Evolutionary conservation across 768 basidiomycete genomes (phyloP).

Genomic region (Pulveroboletus frians): DNA sequence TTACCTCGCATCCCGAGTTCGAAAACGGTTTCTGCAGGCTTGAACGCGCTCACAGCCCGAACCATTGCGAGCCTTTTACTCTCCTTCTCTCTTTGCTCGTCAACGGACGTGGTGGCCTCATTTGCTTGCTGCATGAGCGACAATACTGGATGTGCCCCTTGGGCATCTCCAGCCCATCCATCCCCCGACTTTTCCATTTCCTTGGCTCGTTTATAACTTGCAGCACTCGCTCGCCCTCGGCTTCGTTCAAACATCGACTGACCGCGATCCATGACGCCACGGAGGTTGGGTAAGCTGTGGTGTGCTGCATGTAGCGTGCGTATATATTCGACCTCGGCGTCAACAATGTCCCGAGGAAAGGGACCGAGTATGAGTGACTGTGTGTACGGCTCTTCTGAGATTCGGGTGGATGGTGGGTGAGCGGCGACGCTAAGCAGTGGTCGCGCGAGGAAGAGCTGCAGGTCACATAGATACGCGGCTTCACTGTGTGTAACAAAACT

Average conservation of each 20-base stretch:
- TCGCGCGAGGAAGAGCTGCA: constrained; percentile 87
- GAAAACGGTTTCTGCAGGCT: constrained; percentile 84
- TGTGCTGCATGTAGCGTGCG: constrained; percentile 59
- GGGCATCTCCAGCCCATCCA: constrained; percentile 61
- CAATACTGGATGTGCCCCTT: constrained; percentile 67
- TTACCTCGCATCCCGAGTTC: constrained; percentile 78
- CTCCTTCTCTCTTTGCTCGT: constrained; percentile 33
- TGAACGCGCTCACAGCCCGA: constrained; percentile 73
- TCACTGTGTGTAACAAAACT: constrained; percentile 84
- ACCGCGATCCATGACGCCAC: constrained; percentile 82
- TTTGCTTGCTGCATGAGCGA: constrained; percentile 38
- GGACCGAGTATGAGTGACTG: constrained; percentile 75
- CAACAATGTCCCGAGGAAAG: constrained; percentile 72
- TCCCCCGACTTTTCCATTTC: constrained; percentile 65
- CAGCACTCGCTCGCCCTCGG: constrained; percentile 81
- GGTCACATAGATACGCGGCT: constrained; percentile 84
- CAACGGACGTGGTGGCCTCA: constrained; percentile 3
- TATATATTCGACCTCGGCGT: constrained; percentile 81
- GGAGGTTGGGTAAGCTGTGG: constrained; percentile 57
- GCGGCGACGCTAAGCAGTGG: constrained; percentile 51
- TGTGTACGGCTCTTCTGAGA: constrained; percentile 60
- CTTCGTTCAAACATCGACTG: constrained; percentile 93
- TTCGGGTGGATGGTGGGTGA: constrained; percentile 30
- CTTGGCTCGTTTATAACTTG: constrained; percentile 86
- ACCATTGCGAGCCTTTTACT: constrained; percentile 62